These are phyloP conservation scores for Cercophora samala DNA, from an alignment of 495 filamentous ascomycete species.

Conservation along the genomic window DNA sequence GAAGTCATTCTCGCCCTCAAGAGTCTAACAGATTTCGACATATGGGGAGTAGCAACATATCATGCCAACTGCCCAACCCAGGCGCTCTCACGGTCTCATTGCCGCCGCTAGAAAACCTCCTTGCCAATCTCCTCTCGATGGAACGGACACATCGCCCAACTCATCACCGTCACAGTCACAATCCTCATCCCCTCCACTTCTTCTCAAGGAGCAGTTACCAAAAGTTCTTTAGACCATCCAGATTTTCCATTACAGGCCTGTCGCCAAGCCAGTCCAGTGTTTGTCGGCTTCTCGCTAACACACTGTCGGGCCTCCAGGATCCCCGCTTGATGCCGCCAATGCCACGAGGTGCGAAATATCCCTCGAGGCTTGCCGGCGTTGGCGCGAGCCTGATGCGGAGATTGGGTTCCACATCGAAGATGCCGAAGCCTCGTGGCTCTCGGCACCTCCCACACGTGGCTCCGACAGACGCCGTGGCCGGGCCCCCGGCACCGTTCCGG, in stretches of 20 bases:
- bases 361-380: background rate
- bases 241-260: background rate
- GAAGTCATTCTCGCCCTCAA: too few relatives aligned
- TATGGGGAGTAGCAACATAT: too few relatives aligned
- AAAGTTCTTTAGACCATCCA: background rate
- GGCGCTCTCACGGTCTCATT: background rate
- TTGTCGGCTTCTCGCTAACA: slow-evolving; percentile 7
- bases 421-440: background rate
- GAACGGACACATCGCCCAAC: background rate
- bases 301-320: slow-evolving; percentile 1
- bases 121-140: background rate
- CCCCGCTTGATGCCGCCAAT: background rate
- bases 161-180: background rate
- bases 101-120: background rate
- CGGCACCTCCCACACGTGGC: background rate
- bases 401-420: background rate
- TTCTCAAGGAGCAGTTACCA: background rate
- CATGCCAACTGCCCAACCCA: background rate
- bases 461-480: background rate
- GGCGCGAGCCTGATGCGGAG: background rate
- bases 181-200: background rate
- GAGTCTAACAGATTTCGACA: too few relatives aligned
- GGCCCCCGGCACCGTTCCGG: background rate
- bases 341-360: background rate
- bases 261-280: background rate